Percentiles rank a stretch among this genome's conserved stretches.
Conservation (phyloP, 176 grass and related monocot species). For the Oryza officinalis region DNA sequence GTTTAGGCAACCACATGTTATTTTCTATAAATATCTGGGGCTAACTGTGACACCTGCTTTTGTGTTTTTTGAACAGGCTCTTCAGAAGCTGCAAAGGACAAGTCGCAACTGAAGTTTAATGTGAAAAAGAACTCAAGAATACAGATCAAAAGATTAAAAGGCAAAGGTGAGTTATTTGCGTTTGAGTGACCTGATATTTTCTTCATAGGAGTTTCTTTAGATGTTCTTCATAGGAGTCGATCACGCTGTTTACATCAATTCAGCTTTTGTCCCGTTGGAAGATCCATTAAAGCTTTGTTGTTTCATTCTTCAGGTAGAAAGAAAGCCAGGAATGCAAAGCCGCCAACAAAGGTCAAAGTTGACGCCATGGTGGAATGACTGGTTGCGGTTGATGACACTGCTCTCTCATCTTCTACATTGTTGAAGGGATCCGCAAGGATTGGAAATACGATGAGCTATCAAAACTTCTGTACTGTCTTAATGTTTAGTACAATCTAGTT, state of each 20-base stretch:
- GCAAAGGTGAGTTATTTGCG: conserved; percentile 49
- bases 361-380: conserved; percentile 71
- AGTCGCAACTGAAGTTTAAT: conserved; percentile 52
- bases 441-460: not conserved
- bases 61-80: conserved; percentile 37
- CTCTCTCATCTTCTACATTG: not conserved
- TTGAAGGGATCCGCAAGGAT: not conserved
- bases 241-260: not conserved
- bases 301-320: conserved; percentile 56
- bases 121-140: conserved; percentile 68
- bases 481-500: not conserved
- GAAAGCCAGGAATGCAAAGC: conserved; percentile 54
- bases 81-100: conserved; percentile 42
- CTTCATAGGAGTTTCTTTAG: not conserved
- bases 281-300: not conserved
- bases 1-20: not conserved
- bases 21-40: not conserved
- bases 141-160: conserved; percentile 69
- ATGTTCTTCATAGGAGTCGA: conserved; percentile 8
- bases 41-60: not conserved
- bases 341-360: conserved; percentile 24
- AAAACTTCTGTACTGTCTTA: not conserved
- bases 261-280: not conserved
- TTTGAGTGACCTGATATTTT: conserved; percentile 6
- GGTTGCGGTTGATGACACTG: not conserved